Evolutionary conservation across 805 yeast species (phyloP).

Genomic region (Yamadazyma takamatsuzukensis): DNA sequence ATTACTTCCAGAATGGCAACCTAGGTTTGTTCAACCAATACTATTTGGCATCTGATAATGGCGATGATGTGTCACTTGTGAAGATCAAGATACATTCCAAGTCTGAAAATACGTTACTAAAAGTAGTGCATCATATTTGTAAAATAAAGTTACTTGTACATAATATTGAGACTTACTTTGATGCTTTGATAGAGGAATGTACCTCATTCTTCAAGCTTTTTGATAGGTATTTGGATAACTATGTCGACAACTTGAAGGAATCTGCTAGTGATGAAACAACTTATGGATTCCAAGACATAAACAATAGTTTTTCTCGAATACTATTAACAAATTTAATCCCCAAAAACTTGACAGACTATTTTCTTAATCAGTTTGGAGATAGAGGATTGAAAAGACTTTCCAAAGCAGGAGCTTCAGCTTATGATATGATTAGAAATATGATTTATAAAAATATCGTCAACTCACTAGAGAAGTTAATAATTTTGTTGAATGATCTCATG

Average conservation of each 20-base stretch:
- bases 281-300: neutral
- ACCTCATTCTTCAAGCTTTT: slow-evolving; percentile 21
- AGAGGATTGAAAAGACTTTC: slow-evolving; percentile 58
- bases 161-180: slow-evolving; percentile 16
- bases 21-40: slow-evolving; percentile 9
- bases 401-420: slow-evolving; percentile 46
- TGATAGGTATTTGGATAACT: slow-evolving; percentile 33
- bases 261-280: neutral
- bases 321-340: slow-evolving; percentile 51
- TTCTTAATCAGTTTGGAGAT: slow-evolving; percentile 65
- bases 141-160: slow-evolving; percentile 8
- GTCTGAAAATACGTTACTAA: slow-evolving; percentile 2
- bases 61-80: neutral
- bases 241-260: slow-evolving; percentile 21
- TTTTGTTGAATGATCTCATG: slow-evolving; percentile 40
- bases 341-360: slow-evolving; percentile 50
- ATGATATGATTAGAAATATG: slow-evolving; percentile 46
- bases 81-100: slow-evolving; percentile 3
- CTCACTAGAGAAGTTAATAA: slow-evolving; percentile 51
- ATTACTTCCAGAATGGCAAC: slow-evolving; percentile 4
- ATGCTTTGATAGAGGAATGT: slow-evolving; percentile 17
- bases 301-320: neutral
- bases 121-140: slow-evolving; percentile 6
- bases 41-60: slow-evolving; percentile 4
- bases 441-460: slow-evolving; percentile 51